A percentile compares a stretch with the other conserved stretches of the same genome.
Conservation (phyloP, 1,284 basidiomycete species). For the Pulchroboletus neoregius region DNA sequence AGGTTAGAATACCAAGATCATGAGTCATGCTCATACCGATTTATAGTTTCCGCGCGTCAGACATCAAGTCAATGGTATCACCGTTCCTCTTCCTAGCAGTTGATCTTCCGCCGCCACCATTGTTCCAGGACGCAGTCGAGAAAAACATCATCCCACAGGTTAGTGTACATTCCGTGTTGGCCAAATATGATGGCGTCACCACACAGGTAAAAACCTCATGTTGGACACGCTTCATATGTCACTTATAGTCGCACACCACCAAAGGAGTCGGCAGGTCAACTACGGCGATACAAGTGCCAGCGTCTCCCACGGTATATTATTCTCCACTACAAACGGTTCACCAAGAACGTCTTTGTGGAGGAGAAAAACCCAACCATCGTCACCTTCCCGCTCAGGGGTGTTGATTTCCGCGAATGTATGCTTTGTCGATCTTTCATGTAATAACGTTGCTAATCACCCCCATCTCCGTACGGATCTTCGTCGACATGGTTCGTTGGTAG, state of each 20-base stretch:
- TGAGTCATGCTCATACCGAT: slow-evolving; percentile 9
- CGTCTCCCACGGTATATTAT: slow-evolving; percentile 90
- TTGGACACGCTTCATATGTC: slow-evolving; percentile 17
- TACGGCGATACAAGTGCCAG: slow-evolving; percentile 87
- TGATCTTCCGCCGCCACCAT: slow-evolving; percentile 92
- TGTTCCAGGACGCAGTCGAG: slow-evolving; percentile 93
- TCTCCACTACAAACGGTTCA: slow-evolving; percentile 95
- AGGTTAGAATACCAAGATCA: slow-evolving; percentile 47
- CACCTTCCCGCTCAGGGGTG: slow-evolving; percentile 90
- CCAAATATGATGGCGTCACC: slow-evolving; percentile 92
- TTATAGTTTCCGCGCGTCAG: slow-evolving; percentile 40
- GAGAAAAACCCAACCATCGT: slow-evolving; percentile 99
- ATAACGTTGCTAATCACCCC: slow-evolving; percentile 18
- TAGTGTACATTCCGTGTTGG: slow-evolving; percentile 84
- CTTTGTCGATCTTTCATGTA: slow-evolving; percentile 31
- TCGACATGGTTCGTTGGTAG: slow-evolving; percentile 40
- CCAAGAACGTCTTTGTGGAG: slow-evolving; percentile 97
- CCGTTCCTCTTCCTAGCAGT: slow-evolving; percentile 96
- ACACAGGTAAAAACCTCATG: slow-evolving; percentile 61
- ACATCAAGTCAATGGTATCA: slow-evolving; percentile 81
- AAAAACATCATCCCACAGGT: slow-evolving; percentile 99
- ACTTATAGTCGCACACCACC: slow-evolving; percentile 17
- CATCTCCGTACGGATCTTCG: slow-evolving; percentile 17
- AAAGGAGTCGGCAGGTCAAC: slow-evolving; percentile 81
- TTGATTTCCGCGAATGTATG: slow-evolving; percentile 89